Base-by-base conservation (phyloP, 2,329 filamentous ascomycete genomes). In the Pseudohalonectria lignicola region DNA sequence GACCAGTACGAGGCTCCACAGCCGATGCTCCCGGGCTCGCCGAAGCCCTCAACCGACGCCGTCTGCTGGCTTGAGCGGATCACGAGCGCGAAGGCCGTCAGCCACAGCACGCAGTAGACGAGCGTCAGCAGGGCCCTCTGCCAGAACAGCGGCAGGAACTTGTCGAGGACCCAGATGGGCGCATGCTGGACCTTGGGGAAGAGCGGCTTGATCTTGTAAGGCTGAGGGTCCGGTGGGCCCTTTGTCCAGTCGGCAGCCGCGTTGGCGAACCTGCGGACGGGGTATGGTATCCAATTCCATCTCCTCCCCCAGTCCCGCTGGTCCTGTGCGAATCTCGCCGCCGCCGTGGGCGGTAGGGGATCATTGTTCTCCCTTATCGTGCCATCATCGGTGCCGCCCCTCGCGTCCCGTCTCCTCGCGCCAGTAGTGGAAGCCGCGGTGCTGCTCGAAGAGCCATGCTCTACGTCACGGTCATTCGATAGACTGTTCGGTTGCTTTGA, bases 1-100 rank as follows among this genome's bases (percentile, higher is more conserved):
- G 64, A 69, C 82, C 84, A 92, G 52, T 83, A 85, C 12, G 77
- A 71, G 39, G 72, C 68, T 11, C 71, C 74, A 55, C 85, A 92
- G 21, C 74, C 64, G 31, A 90, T 74, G 38, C 70, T 66, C 39
- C 71, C 66, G 0, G 83, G 82, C 33, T 62, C 65, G 13, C 82
- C 83, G 63, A 80, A 84, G 34, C 73, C 78, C 12, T 69, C 69
- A 39, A 90, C 72, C 44, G 82, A 75, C 18, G 72, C 66, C 2
- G 68, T 63, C 31, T 64, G 49, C 4, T 74, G 69, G 38, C 80
- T 80, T 42, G 71, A 66, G 48, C 78, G 73, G 57, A 84, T 70
- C 18, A 90, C 72, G 31, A 86, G 54, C 17, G 72, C 68, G 54
- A 88, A 90, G 1, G 72, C 69, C 36, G 84, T 53, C 13, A 86